Conservation (phyloP, 345 rosid genomes). For the Salix dunnii region DNA sequence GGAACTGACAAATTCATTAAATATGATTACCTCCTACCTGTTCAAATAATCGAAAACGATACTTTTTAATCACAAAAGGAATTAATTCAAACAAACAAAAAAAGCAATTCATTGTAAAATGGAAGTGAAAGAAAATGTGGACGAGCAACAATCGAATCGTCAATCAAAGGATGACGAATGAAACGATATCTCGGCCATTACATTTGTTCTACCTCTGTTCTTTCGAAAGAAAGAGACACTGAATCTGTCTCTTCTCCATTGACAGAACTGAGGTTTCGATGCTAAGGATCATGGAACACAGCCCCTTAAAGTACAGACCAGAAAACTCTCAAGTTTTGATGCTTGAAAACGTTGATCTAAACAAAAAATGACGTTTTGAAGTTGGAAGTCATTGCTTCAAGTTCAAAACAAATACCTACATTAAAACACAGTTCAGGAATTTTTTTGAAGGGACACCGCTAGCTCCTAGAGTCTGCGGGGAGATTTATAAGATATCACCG, state of each 20-base stretch:
- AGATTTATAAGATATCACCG: not conserved
- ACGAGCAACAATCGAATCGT: constrained; percentile 71
- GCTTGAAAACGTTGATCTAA: not conserved
- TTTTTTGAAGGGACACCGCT: no score
- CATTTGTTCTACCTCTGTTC: constrained; percentile 36
- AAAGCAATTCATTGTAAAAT: no score
- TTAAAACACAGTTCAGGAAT: no score
- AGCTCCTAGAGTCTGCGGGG: not conserved
- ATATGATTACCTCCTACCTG: not conserved
- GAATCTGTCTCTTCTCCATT: not conserved
- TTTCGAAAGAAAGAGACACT: constrained; percentile 13
- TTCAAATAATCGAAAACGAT: not conserved
- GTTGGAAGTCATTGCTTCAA: not conserved
- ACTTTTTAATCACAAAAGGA: not conserved
- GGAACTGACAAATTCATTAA: no score
- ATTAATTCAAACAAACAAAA: not conserved
- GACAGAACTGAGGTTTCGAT: constrained; percentile 6
- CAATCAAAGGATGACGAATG: constrained; percentile 51
- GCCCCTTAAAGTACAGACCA: not conserved
- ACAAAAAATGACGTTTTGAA: not conserved
- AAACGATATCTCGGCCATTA: constrained; percentile 70
- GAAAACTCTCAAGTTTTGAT: not conserved
- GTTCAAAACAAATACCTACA: not conserved
- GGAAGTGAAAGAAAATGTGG: constrained; percentile 28
- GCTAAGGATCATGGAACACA: not conserved